Evolutionary conservation across 305 asterid species (phyloP), one percentile per base, ranked within the genome.

Genomic region (Plantago coronopus): DNA sequence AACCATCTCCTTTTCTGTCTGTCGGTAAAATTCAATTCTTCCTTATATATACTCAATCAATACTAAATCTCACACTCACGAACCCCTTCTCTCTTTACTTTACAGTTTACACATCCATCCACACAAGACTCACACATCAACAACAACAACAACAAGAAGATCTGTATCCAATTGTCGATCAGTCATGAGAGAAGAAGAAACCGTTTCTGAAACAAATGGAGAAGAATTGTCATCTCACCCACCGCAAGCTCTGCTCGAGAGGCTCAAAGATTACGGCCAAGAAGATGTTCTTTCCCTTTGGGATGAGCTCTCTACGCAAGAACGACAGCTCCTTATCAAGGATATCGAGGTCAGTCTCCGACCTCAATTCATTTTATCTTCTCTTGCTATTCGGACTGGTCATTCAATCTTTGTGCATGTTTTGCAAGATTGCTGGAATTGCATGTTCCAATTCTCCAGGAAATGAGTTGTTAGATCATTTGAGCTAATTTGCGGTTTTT

Each of bases 261-360:
- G 99, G 75, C 87, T 93, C 67, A 93, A 93, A 57, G 99, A 93
- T 78, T 93, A 89, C 71, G 99, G 99, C 20, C 97, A 93, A 57
- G 99, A 93, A 75, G 91, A 89, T 61, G 85, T 78, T 25, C 89
- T 89, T 75, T 81, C 94, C 54, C 91, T 82, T 47, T 93, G 97
- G 99, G 90, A 83, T 31, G 90, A 93, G 72, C 90, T 93, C 47
- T 87, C 99, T 10, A 12, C 80, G 1, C 84, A 87, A 54, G 90
- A 93, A 67, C 86, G 91, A 19, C 75, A 79, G 60, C 69, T 65
- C 55, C 96, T 93, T 66, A 80, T 93, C 77, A 79, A 82, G 76
- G 97, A 93, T 48, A 87, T 93, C 54, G 88, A 93, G 95, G 99
- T 84, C 19, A 13, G 55, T 68, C 40, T 7, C 9, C 8, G 2